Evolutionary conservation across 2,329 filamentous ascomycete species (phyloP).

Genomic region (Beauveria asiatica): DNA sequence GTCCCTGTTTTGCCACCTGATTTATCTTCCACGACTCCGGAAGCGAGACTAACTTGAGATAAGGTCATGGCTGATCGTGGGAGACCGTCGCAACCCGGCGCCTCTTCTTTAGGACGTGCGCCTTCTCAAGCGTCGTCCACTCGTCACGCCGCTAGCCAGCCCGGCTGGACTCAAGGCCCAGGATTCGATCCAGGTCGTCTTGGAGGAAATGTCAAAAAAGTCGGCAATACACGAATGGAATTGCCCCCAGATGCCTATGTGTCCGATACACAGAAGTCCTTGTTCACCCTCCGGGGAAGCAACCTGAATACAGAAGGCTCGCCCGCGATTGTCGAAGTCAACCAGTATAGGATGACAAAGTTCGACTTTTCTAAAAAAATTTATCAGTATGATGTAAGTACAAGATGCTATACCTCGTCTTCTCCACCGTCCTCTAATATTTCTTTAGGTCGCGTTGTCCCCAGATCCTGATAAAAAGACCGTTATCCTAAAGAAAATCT

Average conservation of each 20-base stretch:
- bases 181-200: constrained; percentile 38
- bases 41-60: not conserved
- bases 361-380: constrained; percentile 53
- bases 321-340: constrained; percentile 50
- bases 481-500: constrained; percentile 65
- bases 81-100: constrained; percentile 15
- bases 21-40: not conserved
- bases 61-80: constrained; percentile 25
- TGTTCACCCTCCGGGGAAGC: constrained; percentile 26
- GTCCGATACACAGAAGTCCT: constrained; percentile 23
- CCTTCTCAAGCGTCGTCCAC: constrained; percentile 7
- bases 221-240: constrained; percentile 41
- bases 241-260: constrained; percentile 49
- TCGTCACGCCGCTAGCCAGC: constrained; percentile 14
- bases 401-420: not conserved
- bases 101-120: not conserved
- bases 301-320: constrained; percentile 50
- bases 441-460: constrained; percentile 52
- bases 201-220: constrained; percentile 21
- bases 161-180: constrained; percentile 21
- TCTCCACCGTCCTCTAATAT: too few relatives aligned
- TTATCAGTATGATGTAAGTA: constrained; percentile 77
- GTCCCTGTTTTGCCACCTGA: not conserved
- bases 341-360: constrained; percentile 62
- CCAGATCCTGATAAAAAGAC: constrained; percentile 52